Base-by-base conservation (phyloP, 1,284 basidiomycete species). In the Testicularia cyperi region DNA sequence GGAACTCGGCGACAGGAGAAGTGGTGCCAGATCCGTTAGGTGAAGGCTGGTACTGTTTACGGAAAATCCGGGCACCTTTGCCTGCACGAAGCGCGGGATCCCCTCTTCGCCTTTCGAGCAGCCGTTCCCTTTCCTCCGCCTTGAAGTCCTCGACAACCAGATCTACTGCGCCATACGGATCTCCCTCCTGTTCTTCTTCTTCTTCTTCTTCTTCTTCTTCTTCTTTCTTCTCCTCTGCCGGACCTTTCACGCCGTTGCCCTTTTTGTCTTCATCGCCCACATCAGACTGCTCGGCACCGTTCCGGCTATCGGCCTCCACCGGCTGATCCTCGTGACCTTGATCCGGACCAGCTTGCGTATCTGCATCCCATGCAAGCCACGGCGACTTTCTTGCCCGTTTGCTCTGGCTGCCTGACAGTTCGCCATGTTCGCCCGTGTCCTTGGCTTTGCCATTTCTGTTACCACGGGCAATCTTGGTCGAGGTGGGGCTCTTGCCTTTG, bases 71-170 rank as follows among this genome's bases (percentile, higher is more conserved):
- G 7, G 66, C 54, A 6, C 45, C 43, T 38, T 54, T 56, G 3
- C 66, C 66, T 8, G 66, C 68, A 1, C 68, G 42, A 2, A 68
- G 38, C 1, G 68, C 68, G 10, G 68, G 65, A 28, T 70, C 68
- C 19, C 68, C 68, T 8, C 68, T 44, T 3, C 68, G 41, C 2
- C 68, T 44, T 30, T 70, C 68, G 18, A 64, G 41, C 5, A 66
- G 31, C 4, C 65, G 44, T 21, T 70, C 62, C 15, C 68, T 35
- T 35, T 70, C 68, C 44, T 70, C 68, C 10, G 65, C 66, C 40
- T 63, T 44, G 37, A 47, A 60, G 42, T 70, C 68, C 27, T 65
- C 62, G 10, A 70, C 30, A 2, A 70, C 48, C 3, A 70, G 36
- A 25, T 70, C 65, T 20, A 68, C 62, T 2, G 65, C 65, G n/a